Evolutionary conservation across 345 rosid genomes (phyloP), one percentile per base, ranked within the genome.

Genomic region (Camelina laxa): DNA sequence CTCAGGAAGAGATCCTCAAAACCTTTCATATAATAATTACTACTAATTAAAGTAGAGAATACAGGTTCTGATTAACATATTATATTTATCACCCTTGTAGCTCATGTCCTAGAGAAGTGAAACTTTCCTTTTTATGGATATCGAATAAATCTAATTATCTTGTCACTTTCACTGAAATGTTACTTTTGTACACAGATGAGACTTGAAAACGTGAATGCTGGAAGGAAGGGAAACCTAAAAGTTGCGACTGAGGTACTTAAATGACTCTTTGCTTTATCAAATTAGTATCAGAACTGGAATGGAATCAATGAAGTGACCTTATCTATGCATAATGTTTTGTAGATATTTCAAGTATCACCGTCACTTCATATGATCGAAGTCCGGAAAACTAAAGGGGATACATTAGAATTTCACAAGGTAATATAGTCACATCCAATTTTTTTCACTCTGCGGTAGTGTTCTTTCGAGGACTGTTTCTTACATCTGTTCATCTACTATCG

Each of bases 311-410:
- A 57, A 57, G 10, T 74, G 8, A 20, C 11, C 31, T 47, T 17
- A 56, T 60, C 16, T 27, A 39, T 27, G 30, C 30, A 27, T 21
- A 45, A 45, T 66, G 51, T 82, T 45, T 17, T 70, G 77, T 82
- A 95, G 99, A 79, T 95, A 61, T 89, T 89, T 82, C 98, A 95
- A 95, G 91, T 95, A 75, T 94, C 99, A 54, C 99, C 99, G 6
- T 89, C 98, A 36, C 84, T 95, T 57, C 96, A 95, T 74, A 88
- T 92, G 98, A 87, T 95, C 11, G 97, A 95, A 81, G 85, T 95
- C 55, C 87, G 97, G 62, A 95, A 95, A 85, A 91, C 98, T 8
- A 92, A 90, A 80, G 99, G 99, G 35, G 98, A 95, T 77, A 95
- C 99, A 50, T 73, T 95, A 83, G 99, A 95, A 72, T 95, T 95